These are phyloP conservation scores for Cyberlindnera subsufficiens DNA, from an alignment of 805 yeast genomes.

Conservation along the genomic window DNA sequence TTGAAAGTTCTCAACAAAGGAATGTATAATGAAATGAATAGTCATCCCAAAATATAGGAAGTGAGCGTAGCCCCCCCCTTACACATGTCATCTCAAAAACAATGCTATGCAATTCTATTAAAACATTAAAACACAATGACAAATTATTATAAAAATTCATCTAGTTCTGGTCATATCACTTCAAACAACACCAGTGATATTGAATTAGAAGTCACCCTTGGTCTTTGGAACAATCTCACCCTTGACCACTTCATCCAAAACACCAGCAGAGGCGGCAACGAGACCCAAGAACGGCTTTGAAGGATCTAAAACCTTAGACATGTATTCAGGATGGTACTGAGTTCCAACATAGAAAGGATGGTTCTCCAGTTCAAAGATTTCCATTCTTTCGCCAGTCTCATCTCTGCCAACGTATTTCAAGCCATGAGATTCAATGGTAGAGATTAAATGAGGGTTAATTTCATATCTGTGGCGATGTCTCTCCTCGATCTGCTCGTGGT, in stretches of 20 bases:
- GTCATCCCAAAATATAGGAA: too few relatives aligned
- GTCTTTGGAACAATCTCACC: conserved; percentile 19
- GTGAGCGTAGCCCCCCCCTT: too few relatives aligned
- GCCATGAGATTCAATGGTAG: conserved; percentile 68
- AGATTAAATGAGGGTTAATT: conserved; percentile 80
- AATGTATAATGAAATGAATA: too few relatives aligned
- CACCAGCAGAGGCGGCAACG: conserved; percentile 89
- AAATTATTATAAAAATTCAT: too few relatives aligned
- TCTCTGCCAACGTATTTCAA: conserved; percentile 90
- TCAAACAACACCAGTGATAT: too few relatives aligned
- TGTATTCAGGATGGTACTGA: conserved; percentile 97
- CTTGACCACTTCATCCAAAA: conserved; percentile 58
- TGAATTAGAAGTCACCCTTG: conserved; percentile 10
- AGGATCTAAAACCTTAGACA: conserved; percentile 94
- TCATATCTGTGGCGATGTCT: conserved; percentile 99
- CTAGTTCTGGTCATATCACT: too few relatives aligned
- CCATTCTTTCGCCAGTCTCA: conserved; percentile 89
- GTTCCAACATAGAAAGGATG: conserved; percentile 93
- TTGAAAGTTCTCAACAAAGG: too few relatives aligned
- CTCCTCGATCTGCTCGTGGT: conserved; percentile 62
- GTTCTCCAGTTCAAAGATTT: conserved; percentile 75
- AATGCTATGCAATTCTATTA: too few relatives aligned
- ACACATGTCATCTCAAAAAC: too few relatives aligned
- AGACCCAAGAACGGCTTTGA: conserved; percentile 95
- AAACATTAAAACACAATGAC: too few relatives aligned